A percentile compares a stretch with the other conserved stretches of the same genome.
These are phyloP conservation scores for Suillus discolor DNA, from an alignment of 768 basidiomycete genomes.

Conservation along the genomic window DNA sequence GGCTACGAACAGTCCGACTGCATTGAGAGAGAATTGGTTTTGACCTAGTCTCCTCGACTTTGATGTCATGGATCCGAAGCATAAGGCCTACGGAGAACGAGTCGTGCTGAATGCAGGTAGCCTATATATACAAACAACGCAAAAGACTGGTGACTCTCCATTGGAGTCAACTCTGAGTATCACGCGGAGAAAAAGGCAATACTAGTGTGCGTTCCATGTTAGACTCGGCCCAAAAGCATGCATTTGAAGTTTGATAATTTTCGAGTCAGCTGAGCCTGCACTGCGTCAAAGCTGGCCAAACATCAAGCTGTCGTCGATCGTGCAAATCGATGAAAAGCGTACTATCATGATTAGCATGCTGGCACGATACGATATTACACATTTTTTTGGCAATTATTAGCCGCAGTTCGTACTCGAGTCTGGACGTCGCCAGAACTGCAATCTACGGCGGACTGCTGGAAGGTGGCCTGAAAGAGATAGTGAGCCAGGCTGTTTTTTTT, in stretches of 20 bases:
- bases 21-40: too few relatives aligned
- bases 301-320: neutral
- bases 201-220: neutral
- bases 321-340: neutral
- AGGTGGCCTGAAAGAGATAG: conserved; percentile 35
- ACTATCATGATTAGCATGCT: neutral
- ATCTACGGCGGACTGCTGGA: conserved; percentile 39
- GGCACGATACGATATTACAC: neutral
- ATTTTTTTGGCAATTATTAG: neutral
- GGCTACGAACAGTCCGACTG: too few relatives aligned
- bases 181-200: neutral
- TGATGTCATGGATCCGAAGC: too few relatives aligned
- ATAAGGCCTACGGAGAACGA: too few relatives aligned
- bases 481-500: conserved; percentile 4
- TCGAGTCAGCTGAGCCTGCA: neutral
- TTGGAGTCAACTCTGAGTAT: neutral
- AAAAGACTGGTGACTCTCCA: too few relatives aligned
- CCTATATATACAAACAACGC: too few relatives aligned
- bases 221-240: neutral
- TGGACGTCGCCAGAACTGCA: conserved; percentile 36
- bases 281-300: neutral
- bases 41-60: too few relatives aligned
- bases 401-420: neutral
- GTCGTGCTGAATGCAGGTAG: too few relatives aligned
- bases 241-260: too few relatives aligned